Conservation (phyloP, 257 asterid genomes). For the Solanum boliviense region DNA sequence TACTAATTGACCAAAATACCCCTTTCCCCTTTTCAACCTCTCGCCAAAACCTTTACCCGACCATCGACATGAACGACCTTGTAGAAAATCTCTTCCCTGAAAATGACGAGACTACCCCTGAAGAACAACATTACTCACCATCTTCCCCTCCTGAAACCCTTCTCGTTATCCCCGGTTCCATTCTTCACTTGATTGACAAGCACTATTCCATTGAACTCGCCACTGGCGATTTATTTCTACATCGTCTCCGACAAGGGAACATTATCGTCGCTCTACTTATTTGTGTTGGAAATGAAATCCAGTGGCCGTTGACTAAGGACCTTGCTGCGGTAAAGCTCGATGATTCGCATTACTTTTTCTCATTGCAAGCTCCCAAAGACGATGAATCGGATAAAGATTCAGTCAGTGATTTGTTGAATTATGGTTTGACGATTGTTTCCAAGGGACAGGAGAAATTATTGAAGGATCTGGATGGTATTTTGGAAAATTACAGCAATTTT, state of each 20-base stretch:
- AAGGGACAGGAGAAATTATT: slow-evolving; percentile 54
- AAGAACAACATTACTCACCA: slow-evolving; percentile 9
- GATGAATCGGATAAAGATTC: neutral
- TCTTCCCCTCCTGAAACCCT: slow-evolving; percentile 58
- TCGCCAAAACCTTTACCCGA: slow-evolving; percentile 38
- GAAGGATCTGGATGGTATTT: slow-evolving; percentile 47
- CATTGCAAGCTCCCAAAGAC: neutral
- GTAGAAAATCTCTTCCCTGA: slow-evolving; percentile 4
- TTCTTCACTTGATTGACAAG: slow-evolving; percentile 68
- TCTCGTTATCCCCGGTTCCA: slow-evolving; percentile 61
- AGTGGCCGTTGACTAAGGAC: slow-evolving; percentile 81
- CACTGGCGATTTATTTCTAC: neutral
- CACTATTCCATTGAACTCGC: neutral
- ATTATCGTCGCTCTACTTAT: slow-evolving; percentile 42
- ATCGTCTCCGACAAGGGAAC: neutral
- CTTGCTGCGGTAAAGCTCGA: slow-evolving; percentile 37
- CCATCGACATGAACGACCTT: neutral
- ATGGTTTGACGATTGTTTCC: slow-evolving; percentile 64
- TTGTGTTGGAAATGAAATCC: slow-evolving; percentile 51
- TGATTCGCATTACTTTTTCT: neutral
- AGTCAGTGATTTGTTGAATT: slow-evolving; percentile 30
- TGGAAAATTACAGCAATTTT: slow-evolving; percentile 49
- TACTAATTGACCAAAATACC: slow-evolving; percentile 10
- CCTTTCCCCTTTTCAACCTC: slow-evolving; percentile 18
- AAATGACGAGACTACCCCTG: neutral